Conservation (phyloP, 495 filamentous ascomycete species). For the Aspergillus biplanus region DNA sequence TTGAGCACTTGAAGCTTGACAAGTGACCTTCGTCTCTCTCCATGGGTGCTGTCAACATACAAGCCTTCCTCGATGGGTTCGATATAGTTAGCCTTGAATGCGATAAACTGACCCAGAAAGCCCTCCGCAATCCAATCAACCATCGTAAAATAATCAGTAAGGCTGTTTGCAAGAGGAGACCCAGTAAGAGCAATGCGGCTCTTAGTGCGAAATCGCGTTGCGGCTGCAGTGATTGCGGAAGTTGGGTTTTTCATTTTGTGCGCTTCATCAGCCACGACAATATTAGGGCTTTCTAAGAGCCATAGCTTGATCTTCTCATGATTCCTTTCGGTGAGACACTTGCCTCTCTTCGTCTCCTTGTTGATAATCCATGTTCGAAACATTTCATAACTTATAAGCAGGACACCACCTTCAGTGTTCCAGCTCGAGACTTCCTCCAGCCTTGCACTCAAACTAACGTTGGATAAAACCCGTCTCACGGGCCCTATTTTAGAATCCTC, state of each 20-base stretch:
- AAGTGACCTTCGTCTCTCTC: conserved; percentile 59
- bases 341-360: conserved; percentile 28
- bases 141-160: conserved; percentile 81
- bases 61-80: conserved; percentile 75
- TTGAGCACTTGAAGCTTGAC: conserved; percentile 73
- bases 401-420: conserved; percentile 67
- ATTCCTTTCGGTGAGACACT: conserved; percentile 34
- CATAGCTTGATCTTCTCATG: conserved; percentile 45
- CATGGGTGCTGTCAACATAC: conserved; percentile 59
- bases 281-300: conserved; percentile 63
- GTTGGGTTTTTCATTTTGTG: conserved; percentile 72
- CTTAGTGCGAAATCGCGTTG: conserved; percentile 62
- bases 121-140: conserved; percentile 85
- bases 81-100: conserved; percentile 71
- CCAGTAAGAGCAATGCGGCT: conserved; percentile 87
- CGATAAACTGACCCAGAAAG: conserved; percentile 66
- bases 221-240: conserved; percentile 53
- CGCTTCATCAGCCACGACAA: conserved; percentile 89
- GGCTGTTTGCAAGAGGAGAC: conserved; percentile 81
- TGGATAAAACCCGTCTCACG: conserved; percentile 50
- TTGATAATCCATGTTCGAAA: conserved; percentile 57
- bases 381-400: conserved; percentile 74
- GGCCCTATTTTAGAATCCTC: conserved; percentile 48
- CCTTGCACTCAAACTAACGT: conserved; percentile 37
- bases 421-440: conserved; percentile 55